Percentiles rank a stretch among this genome's conserved stretches.
These are phyloP conservation scores for Vitis hybrid DNA, from an alignment of 177 flowering plant genomes.

Conservation along the genomic window DNA sequence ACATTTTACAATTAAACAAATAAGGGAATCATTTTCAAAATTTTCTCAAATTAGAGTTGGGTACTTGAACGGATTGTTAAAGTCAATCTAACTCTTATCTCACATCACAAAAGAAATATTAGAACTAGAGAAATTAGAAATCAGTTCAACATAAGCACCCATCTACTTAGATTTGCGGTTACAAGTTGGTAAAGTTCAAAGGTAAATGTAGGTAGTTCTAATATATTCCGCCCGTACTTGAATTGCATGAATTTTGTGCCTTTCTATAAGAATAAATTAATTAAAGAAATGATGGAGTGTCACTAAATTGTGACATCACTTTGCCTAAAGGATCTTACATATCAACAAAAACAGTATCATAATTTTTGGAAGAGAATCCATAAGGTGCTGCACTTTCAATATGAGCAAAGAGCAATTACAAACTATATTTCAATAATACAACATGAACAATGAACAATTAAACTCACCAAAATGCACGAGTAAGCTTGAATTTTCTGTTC, in stretches of 20 bases:
- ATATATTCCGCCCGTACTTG: fast-evolving
- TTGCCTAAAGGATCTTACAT: neutral
- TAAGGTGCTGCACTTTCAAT: too few relatives aligned
- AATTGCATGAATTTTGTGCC: too few relatives aligned
- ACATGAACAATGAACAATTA: neutral
- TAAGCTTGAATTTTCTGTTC: constrained; percentile 65
- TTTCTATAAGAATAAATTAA: neutral
- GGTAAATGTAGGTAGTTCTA: too few relatives aligned
- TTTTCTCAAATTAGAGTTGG: neutral
- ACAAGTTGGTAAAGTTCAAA: too few relatives aligned
- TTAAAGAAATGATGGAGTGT: neutral
- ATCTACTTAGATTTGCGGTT: too few relatives aligned
- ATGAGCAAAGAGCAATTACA: neutral
- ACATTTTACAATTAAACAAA: neutral
- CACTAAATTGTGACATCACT: too few relatives aligned
- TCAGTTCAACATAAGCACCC: too few relatives aligned
- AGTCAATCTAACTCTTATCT: neutral
- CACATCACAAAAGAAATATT: neutral
- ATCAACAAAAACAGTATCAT: neutral
- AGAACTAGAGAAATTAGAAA: too few relatives aligned
- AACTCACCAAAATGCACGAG: constrained; percentile 77
- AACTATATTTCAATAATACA: neutral
- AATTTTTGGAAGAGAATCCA: neutral
- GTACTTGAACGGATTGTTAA: neutral
- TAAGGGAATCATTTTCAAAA: neutral